Evolutionary conservation across 2,329 filamentous ascomycete genomes (phyloP), one percentile per base, ranked within the genome.

Genomic region (Penicillium sp.): DNA sequence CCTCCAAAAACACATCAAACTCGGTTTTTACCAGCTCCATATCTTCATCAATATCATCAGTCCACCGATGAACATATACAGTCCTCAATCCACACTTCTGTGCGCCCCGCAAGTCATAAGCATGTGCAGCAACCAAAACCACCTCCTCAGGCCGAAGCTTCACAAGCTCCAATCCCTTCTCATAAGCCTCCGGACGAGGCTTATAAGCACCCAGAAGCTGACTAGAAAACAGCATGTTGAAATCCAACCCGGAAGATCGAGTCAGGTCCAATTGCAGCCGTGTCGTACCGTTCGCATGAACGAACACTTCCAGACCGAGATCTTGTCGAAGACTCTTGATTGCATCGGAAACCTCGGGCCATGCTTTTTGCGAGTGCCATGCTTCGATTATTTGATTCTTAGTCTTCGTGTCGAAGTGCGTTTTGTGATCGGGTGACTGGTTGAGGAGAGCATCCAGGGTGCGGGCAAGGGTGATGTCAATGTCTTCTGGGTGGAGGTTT

Each of bases 271-370:
- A 75, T 60, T 84, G 82, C 1, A 84, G 71, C 16, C 82, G 76
- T 2, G 79, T 81, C 0, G 81, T 84, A 0, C 82, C 82, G 55
- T 85, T 85, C 6, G 81, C 82, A 47, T 79, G 75, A 5, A 84
- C 82, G 51, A 82, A 79, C 0, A 79, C 65, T 57, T 81, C 76
- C 7, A 76, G 68, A 1, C 71, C 73, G 15, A 60, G 57, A 3
- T 71, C 63, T 1, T 71, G 65, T 15, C 74, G 68, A 1, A 84
- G 67, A 0, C 62, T 62, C 2, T 69, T 52, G 1, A 84, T 70
- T 0, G 80, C 81, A 3, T 68, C 58, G 0, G 60, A 43, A 1
- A 83, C 79, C 50, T 85, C 82, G 0, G 78, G 76, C 82, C 82
- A 85, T 2, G 81, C 76, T 6, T 64, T 69, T 68, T 82, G 79